Evolutionary conservation across 1,284 basidiomycete genomes (phyloP).

Genomic region (Naganishia sp.): DNA sequence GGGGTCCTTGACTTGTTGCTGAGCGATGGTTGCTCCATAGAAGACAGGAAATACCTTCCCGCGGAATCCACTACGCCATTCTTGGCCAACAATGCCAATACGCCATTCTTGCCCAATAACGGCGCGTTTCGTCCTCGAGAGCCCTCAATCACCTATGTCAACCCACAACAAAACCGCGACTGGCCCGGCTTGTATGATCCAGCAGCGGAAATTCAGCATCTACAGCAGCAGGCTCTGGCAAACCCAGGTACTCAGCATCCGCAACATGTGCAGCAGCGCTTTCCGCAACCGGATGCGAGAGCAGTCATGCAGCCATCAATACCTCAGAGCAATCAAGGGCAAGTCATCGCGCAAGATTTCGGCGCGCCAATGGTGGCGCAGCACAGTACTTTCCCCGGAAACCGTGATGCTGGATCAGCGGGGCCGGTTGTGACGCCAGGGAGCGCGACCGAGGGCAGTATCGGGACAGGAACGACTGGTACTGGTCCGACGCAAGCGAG

Average conservation of each 20-base stretch:
- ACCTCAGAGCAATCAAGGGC: too few relatives aligned
- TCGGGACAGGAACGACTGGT: conserved; percentile 1
- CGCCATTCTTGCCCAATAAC: neutral
- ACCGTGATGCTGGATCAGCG: neutral
- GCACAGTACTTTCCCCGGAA: neutral
- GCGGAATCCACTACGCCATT: neutral
- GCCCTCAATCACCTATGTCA: neutral
- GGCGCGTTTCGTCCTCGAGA: conserved; percentile 9
- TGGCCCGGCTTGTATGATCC: conserved; percentile 5
- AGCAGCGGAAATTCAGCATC: neutral
- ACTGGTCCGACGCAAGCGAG: neutral
- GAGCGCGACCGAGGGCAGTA: conserved; percentile 16
- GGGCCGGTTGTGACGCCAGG: conserved; percentile 9
- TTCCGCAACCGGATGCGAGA: neutral
- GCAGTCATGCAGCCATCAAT: too few relatives aligned
- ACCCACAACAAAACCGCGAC: conserved; percentile 14
- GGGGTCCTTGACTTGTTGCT: too few relatives aligned
- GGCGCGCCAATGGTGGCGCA: neutral
- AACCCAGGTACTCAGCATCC: neutral
- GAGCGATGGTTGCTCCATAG: neutral
- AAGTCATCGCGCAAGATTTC: too few relatives aligned
- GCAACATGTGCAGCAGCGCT: neutral
- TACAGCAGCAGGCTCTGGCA: neutral
- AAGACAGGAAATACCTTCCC: conserved; percentile 9
- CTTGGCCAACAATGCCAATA: neutral